A percentile compares a stretch with the other conserved stretches of the same genome.
These are phyloP conservation scores for Salvia hispanica DNA, from an alignment of 257 asterid genomes.

Conservation along the genomic window DNA sequence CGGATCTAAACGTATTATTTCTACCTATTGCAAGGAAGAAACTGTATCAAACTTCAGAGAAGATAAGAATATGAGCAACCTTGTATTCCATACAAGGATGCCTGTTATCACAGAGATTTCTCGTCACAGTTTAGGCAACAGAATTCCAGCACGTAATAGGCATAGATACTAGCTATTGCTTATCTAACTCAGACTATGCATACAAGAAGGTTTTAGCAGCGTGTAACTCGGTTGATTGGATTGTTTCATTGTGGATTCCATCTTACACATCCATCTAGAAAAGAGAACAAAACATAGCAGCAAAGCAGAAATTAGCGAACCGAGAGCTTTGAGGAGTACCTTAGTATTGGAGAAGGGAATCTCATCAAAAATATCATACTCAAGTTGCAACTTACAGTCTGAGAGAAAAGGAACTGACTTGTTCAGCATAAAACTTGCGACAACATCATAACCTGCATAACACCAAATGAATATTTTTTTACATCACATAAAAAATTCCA, in stretches of 20 bases:
- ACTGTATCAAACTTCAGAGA: constrained; percentile 12
- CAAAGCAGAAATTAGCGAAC: constrained; percentile 12
- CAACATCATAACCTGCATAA: constrained; percentile 77
- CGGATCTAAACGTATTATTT: constrained; percentile 48
- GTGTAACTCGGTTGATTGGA: neutral
- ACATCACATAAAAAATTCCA: constrained; percentile 10
- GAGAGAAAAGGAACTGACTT: constrained; percentile 67
- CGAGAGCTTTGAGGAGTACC: constrained; percentile 43
- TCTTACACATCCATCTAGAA: neutral
- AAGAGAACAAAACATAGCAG: constrained; percentile 18
- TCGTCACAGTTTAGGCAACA: neutral
- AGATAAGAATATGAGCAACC: neutral
- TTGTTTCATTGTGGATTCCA: neutral
- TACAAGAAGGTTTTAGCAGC: neutral
- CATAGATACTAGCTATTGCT: too few relatives aligned
- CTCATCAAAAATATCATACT: constrained; percentile 76
- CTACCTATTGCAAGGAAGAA: constrained; percentile 52
- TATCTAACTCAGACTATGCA: too few relatives aligned
- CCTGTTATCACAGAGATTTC: neutral
- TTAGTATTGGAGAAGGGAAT: constrained; percentile 76
- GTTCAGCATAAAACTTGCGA: constrained; percentile 76
- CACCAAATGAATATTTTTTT: constrained; percentile 27
- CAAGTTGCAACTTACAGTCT: constrained; percentile 62
- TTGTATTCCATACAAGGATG: constrained; percentile 1
- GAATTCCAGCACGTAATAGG: neutral